Conservation (phyloP, 805 yeast species). For the Kodamaea neixiangensis region DNA sequence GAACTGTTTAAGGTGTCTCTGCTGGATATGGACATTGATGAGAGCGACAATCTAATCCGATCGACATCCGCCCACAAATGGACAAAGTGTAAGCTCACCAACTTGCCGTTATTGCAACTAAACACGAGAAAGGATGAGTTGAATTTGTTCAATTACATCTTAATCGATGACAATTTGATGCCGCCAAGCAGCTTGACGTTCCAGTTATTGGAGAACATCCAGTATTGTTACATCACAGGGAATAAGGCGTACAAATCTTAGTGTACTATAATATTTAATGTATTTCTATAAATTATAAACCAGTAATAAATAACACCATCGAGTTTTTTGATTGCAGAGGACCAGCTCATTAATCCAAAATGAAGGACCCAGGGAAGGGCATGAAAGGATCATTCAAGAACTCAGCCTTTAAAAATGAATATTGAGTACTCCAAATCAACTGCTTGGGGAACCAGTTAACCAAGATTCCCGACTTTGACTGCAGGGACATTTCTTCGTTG, state of each 20-base stretch:
- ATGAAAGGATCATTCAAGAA: conserved; percentile 26
- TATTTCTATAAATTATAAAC: background rate
- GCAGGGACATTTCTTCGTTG: conserved; percentile 5
- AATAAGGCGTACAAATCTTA: conserved; percentile 28
- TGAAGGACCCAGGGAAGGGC: conserved; percentile 20
- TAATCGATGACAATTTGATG: conserved; percentile 9
- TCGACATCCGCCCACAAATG: conserved; percentile 38
- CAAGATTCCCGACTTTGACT: conserved; percentile 10
- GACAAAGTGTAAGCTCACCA: conserved; percentile 38
- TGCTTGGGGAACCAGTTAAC: conserved; percentile 35
- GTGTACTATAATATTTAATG: background rate
- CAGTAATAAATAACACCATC: background rate
- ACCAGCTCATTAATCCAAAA: conserved; percentile 8
- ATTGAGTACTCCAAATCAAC: conserved; percentile 29
- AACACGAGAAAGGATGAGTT: conserved; percentile 36
- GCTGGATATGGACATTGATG: conserved; percentile 16
- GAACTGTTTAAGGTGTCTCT: conserved; percentile 30
- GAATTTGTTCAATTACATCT: conserved; percentile 29
- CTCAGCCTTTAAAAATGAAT: conserved; percentile 23
- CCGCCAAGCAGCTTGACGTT: conserved; percentile 14
- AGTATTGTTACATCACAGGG: conserved; percentile 40
- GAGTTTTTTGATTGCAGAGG: background rate
- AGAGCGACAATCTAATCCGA: conserved; percentile 18
- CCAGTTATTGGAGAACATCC: conserved; percentile 23
- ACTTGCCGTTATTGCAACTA: conserved; percentile 37